These are phyloP conservation scores for Geosmithia putterillii DNA, from an alignment of 2,329 filamentous ascomycete species.

Conservation along the genomic window DNA sequence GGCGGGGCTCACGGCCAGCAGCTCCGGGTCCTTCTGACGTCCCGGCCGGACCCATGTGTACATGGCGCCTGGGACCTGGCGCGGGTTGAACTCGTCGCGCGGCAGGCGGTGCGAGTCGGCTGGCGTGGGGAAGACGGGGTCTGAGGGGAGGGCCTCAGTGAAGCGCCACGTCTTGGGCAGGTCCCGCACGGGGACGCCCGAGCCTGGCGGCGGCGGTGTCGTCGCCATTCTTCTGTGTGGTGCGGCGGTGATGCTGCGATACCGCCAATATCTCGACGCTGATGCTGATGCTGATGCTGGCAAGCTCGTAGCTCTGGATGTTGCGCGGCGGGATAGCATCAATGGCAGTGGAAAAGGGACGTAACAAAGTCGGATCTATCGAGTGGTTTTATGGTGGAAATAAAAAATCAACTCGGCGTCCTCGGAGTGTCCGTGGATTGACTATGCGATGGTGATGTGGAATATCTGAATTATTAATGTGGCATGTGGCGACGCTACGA, in stretches of 20 bases:
- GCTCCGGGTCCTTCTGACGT: conserved; percentile 55
- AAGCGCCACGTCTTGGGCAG: conserved; percentile 55
- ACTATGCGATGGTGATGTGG: too few relatives aligned
- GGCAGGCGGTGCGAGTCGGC: conserved; percentile 70
- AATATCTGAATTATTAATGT: too few relatives aligned
- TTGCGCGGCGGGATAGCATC: conserved; percentile 20
- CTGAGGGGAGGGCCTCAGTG: conserved; percentile 58
- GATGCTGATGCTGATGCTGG: conserved; percentile 10
- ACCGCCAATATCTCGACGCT: neutral
- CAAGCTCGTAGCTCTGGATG: conserved; percentile 14
- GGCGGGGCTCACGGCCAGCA: conserved; percentile 67
- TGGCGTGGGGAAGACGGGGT: conserved; percentile 69
- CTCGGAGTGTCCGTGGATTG: too few relatives aligned
- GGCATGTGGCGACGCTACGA: too few relatives aligned
- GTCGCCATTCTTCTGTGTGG: neutral
- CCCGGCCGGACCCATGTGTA: conserved; percentile 90
- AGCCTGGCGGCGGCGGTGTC: neutral
- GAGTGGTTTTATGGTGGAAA: too few relatives aligned
- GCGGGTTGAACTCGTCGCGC: conserved; percentile 63
- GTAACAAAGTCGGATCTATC: too few relatives aligned
- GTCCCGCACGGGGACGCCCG: conserved; percentile 32
- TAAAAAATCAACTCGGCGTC: too few relatives aligned
- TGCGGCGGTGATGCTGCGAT: neutral
- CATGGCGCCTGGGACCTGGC: conserved; percentile 71
- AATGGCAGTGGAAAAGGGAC: conserved; percentile 7